Conservation (phyloP, 371 early-diverging fungal genomes). For the Fennellomyces sp. region DNA sequence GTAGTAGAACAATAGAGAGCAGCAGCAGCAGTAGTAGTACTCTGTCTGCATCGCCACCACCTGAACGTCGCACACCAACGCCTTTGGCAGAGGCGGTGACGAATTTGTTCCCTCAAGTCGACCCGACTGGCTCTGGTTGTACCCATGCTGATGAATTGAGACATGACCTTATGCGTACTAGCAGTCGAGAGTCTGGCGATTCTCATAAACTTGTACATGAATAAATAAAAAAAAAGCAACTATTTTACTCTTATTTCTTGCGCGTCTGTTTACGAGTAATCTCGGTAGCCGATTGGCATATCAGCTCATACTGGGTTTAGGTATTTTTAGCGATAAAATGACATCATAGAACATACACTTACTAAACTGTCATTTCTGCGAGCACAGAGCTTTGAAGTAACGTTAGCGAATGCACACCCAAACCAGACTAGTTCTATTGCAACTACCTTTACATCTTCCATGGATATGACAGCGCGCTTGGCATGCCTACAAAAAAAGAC, state of each 20-base stretch:
- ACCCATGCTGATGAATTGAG: constrained; percentile 14
- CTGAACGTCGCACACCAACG: constrained; percentile 2
- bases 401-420: neutral
- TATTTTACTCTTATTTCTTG: neutral
- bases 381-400: constrained; percentile 21
- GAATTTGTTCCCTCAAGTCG: constrained; percentile 36
- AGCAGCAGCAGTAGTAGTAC: neutral
- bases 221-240: neutral
- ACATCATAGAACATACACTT: neutral
- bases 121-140: constrained; percentile 2
- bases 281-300: neutral
- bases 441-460: constrained; percentile 30
- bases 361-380: constrained; percentile 27
- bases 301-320: neutral
- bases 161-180: constrained; percentile 10
- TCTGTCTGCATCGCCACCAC: neutral
- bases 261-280: neutral
- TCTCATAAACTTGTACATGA: neutral
- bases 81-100: constrained; percentile 38
- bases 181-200: neutral
- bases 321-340: neutral
- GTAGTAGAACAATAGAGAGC: neutral
- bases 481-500: constrained; percentile 17
- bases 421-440: neutral
- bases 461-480: constrained; percentile 22